A percentile compares a stretch with the other conserved stretches of the same genome.
Evolutionary conservation across 495 filamentous ascomycete species (phyloP).

Genomic region (Penicillium goetzii): DNA sequence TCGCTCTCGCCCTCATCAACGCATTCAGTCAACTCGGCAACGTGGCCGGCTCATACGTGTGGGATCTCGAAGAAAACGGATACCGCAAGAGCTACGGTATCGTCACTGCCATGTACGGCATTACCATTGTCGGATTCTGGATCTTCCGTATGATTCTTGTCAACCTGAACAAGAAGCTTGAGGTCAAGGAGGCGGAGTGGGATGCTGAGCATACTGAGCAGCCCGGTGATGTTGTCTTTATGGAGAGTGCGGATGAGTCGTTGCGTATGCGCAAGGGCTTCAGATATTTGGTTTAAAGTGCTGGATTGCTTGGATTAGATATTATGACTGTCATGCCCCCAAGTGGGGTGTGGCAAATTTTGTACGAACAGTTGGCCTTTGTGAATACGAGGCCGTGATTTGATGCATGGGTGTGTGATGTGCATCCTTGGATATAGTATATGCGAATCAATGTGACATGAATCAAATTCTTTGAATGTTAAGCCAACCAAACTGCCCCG

Average conservation of each 20-base stretch:
- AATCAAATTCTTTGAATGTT: not conserved
- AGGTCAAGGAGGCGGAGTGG: slow-evolving; percentile 44
- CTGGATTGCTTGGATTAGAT: slow-evolving; percentile 11
- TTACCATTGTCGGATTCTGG: slow-evolving; percentile 36
- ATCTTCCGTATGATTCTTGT: slow-evolving; percentile 63
- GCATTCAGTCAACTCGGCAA: slow-evolving; percentile 60
- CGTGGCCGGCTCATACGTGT: slow-evolving; percentile 41
- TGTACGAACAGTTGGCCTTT: not conserved
- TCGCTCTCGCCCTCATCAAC: slow-evolving; percentile 81
- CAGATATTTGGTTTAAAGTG: slow-evolving; percentile 36
- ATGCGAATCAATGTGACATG: slow-evolving; percentile 4
- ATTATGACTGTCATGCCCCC: not conserved
- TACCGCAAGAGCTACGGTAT: slow-evolving; percentile 44
- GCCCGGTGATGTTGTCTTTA: slow-evolving; percentile 22
- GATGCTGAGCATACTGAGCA: slow-evolving; percentile 17
- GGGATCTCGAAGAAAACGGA: slow-evolving; percentile 36
- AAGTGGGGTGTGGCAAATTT: not conserved
- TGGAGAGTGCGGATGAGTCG: slow-evolving; percentile 33
- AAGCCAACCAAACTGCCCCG: not conserved
- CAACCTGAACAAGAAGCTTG: slow-evolving; percentile 68
- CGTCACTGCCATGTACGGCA: slow-evolving; percentile 40
- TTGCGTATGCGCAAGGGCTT: slow-evolving; percentile 40
- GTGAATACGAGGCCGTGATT: not conserved
- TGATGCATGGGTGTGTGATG: not conserved
- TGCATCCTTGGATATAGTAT: not conserved